Evolutionary conservation across 148 eudicot genomes (phyloP), one percentile per base, ranked within the genome.

Genomic region (Chenopodium suecicum): DNA sequence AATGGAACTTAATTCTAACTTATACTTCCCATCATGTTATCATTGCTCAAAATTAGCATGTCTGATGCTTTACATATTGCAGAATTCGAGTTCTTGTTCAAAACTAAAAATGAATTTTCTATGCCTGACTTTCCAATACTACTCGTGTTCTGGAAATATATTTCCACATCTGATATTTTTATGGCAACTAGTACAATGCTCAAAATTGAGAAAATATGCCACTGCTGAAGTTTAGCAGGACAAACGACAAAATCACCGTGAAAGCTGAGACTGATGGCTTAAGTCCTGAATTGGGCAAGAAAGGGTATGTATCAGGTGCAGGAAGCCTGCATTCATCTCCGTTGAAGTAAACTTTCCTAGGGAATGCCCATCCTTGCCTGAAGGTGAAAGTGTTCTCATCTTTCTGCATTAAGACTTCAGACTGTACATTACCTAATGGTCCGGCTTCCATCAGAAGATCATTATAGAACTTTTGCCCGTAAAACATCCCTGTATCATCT

Each of bases 401-500:
- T 80, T 94, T 94, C 74, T 90, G 88, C 78, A 94, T 83, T 10
- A 94, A 87, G 27, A 94, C 81, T 78, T 94, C 98, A 0, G 98
- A 90, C 77, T 94, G 98, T 70, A 93, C 89, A 78, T 88, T 94
- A 47, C 98, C 98, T 0, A 74, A 77, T 32, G 89, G 86, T 29
- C 98, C 98, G 0, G 97, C 94, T 86, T 92, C 89, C 97, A 93
- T 93, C 29, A 93, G 78, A 76, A 91, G 58, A 77, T 91, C 97
- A 50, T 94, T 94, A 85, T 83, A 94, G 86, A 83, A 94, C 70
- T 94, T 91, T 84, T 82, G 89, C 29, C 98, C 98, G 54, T 89
- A 93, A 82, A 94, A 90, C 97, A 94, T 92, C 19, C 91, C 95
- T 7, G 98, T 92, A 81, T 92, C 98, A 85, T 94, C 98, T 94